Evolutionary conservation across 192 early-diverging fungal species (phyloP), one percentile per base, ranked within the genome.

Genomic region (Mortierella hygrophila): DNA sequence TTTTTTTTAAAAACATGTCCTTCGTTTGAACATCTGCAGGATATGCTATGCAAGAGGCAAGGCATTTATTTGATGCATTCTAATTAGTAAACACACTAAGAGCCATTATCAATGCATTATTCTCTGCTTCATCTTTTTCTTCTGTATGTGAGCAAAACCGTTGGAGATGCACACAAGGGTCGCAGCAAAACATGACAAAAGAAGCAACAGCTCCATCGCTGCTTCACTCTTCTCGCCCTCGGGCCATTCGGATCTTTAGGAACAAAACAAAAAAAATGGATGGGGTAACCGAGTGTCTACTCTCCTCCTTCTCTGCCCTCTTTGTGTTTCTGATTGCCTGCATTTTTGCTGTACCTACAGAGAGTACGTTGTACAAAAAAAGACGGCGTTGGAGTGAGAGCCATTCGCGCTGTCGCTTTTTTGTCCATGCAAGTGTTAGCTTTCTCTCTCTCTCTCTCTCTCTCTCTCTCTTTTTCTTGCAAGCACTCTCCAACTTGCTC

Each of bases 201-300:
- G 5, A 46, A 42, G n/a, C 4, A 37, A 52, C 29, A 18, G 20
- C 69, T 18, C 35, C 20, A 18, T 38, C 1, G 38, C 20, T 42
- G 6, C 1, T 70, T 40, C 42, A 15, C 21, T 41, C 69, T 23
- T 70, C 69, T 26, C 18, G 38, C 7, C 69, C 35, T 42, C 21
- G 69, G 23, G 2, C 20, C 40, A 23, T 70, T 38, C 35, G 35
- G 35, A 21, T 20, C 40, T 41, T 70, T 65, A 65, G 29, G 49
- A 75, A 52, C 18, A 52, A 21, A 40, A 40, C 1, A 40, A 40
- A 40, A 37, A n/a, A 29, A 47, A 21, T 38, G 18, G 46, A 77
- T 77, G 65, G 52, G 47, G 65, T 70, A 77, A 77, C 46, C n/a
- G 47, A 70, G 20, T 32, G 68, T 70, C 76, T 77, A 70, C 76